phyloP scores from a whole-genome alignment of 2,329 filamentous ascomycete genomes.

The Hymenoscyphus albidus region DNA sequence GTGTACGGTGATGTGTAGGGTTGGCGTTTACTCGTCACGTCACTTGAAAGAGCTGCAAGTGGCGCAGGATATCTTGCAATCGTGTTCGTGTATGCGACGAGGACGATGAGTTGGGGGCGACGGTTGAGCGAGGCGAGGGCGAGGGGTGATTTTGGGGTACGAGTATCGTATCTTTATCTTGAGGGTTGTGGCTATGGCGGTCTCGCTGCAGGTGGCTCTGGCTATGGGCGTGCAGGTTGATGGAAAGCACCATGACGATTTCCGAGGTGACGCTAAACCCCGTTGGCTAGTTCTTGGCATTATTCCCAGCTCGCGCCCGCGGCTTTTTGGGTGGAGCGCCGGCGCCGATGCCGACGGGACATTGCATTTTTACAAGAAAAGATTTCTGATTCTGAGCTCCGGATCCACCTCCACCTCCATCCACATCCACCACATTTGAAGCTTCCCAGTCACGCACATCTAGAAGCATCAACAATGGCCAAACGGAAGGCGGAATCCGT shows the following conservation, averaged over 20 bases:
- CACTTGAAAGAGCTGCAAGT: not conserved
- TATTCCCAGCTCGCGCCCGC: not conserved
- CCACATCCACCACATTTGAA: not conserved
- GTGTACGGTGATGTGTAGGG: not conserved
- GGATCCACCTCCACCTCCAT: not conserved
- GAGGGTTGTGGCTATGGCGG: not conserved
- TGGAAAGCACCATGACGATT: slow-evolving; percentile 1
- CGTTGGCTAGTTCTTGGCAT: not conserved
- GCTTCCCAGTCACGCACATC: not conserved
- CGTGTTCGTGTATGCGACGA: not conserved
- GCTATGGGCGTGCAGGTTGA: not conserved
- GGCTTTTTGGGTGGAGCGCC: not conserved
- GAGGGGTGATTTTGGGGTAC: slow-evolving; percentile 1
- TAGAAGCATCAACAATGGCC: slow-evolving; percentile 26
- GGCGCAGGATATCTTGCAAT: not conserved
- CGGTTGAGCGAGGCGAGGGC: not conserved
- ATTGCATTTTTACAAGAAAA: slow-evolving; percentile 7
- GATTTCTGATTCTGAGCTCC: slow-evolving; percentile 11
- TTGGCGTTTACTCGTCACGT: not conserved
- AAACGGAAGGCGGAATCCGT: slow-evolving; percentile 35
- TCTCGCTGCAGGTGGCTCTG: not conserved
- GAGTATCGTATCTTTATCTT: not conserved
- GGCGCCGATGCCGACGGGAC: not conserved
- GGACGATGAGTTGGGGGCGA: not conserved
- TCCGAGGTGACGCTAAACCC: not conserved